Evolutionary conservation across 129 eudicot genomes (phyloP).

Genomic region (Tanacetum coccineum): DNA sequence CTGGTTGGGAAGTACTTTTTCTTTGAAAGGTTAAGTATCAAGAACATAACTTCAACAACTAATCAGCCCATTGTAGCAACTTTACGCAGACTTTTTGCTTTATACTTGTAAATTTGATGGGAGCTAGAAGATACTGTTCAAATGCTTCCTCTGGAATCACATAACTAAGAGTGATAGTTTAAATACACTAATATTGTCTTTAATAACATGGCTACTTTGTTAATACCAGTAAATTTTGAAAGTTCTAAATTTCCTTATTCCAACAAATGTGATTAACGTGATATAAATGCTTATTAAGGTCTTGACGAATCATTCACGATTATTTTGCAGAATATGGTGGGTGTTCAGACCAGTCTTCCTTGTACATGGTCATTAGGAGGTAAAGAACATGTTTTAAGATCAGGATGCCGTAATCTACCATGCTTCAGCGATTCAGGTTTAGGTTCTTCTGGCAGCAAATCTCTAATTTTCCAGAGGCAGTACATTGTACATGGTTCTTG

Average conservation of each 20-base stretch:
- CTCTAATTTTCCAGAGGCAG: constrained; percentile 30
- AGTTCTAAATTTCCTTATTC: constrained; percentile 5
- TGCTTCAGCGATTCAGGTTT: constrained; percentile 37
- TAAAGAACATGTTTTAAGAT: constrained; percentile 35
- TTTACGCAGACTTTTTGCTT: background rate
- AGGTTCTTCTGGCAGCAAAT: constrained; percentile 38
- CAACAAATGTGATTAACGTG: background rate
- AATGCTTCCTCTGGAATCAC: background rate
- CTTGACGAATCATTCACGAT: constrained; percentile 8
- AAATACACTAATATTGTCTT: background rate
- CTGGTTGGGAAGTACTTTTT: background rate
- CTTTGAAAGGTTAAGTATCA: no score
- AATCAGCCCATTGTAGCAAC: no score
- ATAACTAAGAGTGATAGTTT: constrained; percentile 4
- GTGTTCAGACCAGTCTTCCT: constrained; percentile 56
- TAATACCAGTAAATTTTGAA: background rate
- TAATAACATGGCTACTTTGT: no score
- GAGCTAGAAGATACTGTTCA: background rate
- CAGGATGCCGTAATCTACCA: constrained; percentile 33
- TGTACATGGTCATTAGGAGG: constrained; percentile 49
- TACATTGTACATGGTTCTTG: constrained; percentile 27
- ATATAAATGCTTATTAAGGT: constrained; percentile 6
- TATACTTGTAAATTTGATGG: background rate
- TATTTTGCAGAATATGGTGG: constrained; percentile 43
- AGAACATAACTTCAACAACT: no score